Evolutionary conservation across 169 alveolate species (phyloP).

Genomic region (Plasmodium adleri): DNA sequence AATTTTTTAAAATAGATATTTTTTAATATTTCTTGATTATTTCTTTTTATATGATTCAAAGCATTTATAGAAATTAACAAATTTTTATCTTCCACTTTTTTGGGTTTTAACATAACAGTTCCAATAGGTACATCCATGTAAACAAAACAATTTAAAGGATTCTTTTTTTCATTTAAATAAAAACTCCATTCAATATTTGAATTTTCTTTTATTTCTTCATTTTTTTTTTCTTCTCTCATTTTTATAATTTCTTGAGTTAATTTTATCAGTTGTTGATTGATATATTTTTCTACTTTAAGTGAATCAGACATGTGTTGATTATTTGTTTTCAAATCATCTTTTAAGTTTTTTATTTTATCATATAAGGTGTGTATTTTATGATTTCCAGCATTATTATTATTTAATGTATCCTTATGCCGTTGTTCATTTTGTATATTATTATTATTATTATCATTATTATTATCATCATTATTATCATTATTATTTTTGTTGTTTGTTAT

Average conservation of each 20-base stretch:
- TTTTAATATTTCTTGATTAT: constrained; percentile 61
- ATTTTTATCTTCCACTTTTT: constrained; percentile 25
- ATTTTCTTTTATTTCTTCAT: constrained; percentile 9
- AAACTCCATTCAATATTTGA: constrained; percentile 16
- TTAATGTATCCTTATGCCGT: no score
- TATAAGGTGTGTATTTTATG: no score
- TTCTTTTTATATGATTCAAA: constrained; percentile 64
- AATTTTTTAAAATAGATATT: constrained; percentile 54
- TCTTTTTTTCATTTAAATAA: constrained; percentile 15
- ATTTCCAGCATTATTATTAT: no score
- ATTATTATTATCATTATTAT: no score
- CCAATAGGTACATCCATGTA: constrained; percentile 41
- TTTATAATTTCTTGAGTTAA: constrained; percentile 27
- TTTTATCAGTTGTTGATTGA: constrained; percentile 21
- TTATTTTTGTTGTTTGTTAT: no score
- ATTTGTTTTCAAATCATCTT: neutral
- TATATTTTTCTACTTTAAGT: constrained; percentile 21
- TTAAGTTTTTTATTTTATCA: neutral
- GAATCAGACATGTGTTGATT: neutral
- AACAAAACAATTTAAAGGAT: constrained; percentile 51
- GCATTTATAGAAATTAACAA: constrained; percentile 58
- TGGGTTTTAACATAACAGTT: constrained; percentile 58
- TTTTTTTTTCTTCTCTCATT: constrained; percentile 16
- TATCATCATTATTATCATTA: no score
- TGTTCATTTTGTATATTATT: no score